Base-by-base conservation (phyloP, 2,329 filamentous ascomycete species). In the Knoxdaviesia capensis region DNA sequence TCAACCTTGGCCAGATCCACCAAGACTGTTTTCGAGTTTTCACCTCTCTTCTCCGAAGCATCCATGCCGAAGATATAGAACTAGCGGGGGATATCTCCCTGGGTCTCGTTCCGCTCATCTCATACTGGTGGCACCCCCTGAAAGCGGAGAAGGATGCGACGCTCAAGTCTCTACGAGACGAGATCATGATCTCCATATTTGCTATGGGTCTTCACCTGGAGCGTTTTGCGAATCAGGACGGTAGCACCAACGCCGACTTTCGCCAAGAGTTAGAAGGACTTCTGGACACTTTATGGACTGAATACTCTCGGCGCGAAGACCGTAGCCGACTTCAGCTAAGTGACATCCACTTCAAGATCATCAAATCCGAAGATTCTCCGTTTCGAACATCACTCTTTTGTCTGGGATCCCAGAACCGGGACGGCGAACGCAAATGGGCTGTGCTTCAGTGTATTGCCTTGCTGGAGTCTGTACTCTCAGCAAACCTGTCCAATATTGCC, bases 61-160 rank as follows among this genome's bases (percentile, higher is more conserved):
- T 74, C 3, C 68, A 81, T 43, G 73, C 77, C 39, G 81, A 94
- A 51, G 71, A 82, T 46, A 66, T 77, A 9, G 56, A 64, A 1
- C 64, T 85, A 41, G 72, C 78, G 3, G 70, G 69, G 48, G 64
- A 62, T 33, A 60, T 79, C 34, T 66, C 80, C 10, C 61, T 65
- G 43, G 66, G 71, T 6, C 55, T 87, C 6, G 53, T 94, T 29
- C 80, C 83, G 1, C 57, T 87, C 38, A 74, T 94, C 48, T 73
- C 71, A 43, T 69, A 73, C 40, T 74, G 85, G 60, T 98, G 88
- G 87, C 66, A 76, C 48, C 69, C 71, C n/a, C 82, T 80, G 49
- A 70, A 72, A 38, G 58, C 69, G 30, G 68, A 70, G 9, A 67
- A 75, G 49, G 68, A 75, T 48, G 68, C 73, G 50, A 66, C 72